phyloP scores from a whole-genome alignment of 2,329 filamentous ascomycete species.

The Neofusicoccum ribis region DNA sequence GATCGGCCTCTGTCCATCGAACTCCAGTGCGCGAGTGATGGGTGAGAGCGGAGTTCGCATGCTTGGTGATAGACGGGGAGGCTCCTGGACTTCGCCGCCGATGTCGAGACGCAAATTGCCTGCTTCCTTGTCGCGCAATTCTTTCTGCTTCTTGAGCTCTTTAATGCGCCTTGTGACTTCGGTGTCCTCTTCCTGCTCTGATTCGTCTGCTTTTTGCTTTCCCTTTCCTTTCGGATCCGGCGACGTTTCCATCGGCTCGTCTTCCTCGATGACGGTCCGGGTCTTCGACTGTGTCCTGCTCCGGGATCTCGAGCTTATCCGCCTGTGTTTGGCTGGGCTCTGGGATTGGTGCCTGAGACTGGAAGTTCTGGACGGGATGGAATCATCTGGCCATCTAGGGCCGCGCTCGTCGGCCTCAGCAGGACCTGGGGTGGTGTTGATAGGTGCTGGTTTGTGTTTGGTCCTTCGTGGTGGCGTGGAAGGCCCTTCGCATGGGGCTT shows the following conservation, averaged over 20 bases:
- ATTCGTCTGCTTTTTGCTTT: slow-evolving; percentile 16
- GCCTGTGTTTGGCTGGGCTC: slow-evolving; percentile 23
- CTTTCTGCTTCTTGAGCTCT: slow-evolving; percentile 58
- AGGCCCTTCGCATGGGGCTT: slow-evolving; percentile 13
- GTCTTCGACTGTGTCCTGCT: slow-evolving; percentile 29
- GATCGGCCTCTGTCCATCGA: slow-evolving; percentile 9
- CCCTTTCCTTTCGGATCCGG: slow-evolving; percentile 28
- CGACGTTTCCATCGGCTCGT: slow-evolving; percentile 25
- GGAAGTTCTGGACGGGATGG: slow-evolving; percentile 9
- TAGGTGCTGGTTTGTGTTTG: neutral
- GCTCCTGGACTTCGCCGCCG: slow-evolving; percentile 1
- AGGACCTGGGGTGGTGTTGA: slow-evolving; percentile 3
- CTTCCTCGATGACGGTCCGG: slow-evolving; percentile 30
- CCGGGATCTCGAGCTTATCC: slow-evolving; percentile 24
- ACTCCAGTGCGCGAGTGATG: slow-evolving; percentile 12
- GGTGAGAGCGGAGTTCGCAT: slow-evolving; percentile 15
- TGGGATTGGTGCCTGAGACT: slow-evolving; percentile 11
- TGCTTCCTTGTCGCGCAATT: slow-evolving; percentile 51
- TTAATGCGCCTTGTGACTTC: slow-evolving; percentile 59
- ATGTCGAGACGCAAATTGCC: slow-evolving; percentile 32
- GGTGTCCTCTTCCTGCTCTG: slow-evolving; percentile 46
- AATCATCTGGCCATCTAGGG: slow-evolving; percentile 12
- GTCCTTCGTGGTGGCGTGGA: neutral
- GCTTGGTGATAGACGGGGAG: slow-evolving; percentile 6
- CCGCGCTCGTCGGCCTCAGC: slow-evolving; percentile 5